Conservation (phyloP, 1,139 yeast genomes). For the Taphrina confusa region DNA sequence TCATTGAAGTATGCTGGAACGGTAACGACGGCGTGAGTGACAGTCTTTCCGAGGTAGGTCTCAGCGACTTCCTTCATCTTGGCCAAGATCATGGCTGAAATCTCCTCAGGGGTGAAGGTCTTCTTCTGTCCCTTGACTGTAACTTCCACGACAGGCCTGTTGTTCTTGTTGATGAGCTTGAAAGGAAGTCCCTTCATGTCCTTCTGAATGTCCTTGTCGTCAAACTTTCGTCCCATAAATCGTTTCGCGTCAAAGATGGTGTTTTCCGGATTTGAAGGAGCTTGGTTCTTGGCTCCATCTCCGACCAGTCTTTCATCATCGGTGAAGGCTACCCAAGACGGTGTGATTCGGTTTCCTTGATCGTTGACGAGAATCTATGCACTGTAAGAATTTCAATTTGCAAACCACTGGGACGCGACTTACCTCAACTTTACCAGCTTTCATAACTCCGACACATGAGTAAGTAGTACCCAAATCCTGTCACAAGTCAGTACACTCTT, state of each 20-base stretch:
- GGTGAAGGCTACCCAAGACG: slow-evolving; percentile 84
- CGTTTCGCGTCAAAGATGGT: slow-evolving; percentile 86
- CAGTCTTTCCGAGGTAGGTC: slow-evolving; percentile 83
- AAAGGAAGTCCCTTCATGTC: slow-evolving; percentile 83
- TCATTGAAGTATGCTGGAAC: slow-evolving; percentile 98
- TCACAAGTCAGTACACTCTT: neutral
- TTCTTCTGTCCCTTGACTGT: slow-evolving; percentile 67
- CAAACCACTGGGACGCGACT: slow-evolving; percentile 17
- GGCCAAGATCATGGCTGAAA: slow-evolving; percentile 85
- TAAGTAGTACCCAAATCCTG: slow-evolving; percentile 82
- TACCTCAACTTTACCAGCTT: slow-evolving; percentile 78
- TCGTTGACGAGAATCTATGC: slow-evolving; percentile 81
- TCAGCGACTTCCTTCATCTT: slow-evolving; percentile 94
- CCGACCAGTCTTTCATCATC: slow-evolving; percentile 87
- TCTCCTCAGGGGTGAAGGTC: slow-evolving; percentile 82
- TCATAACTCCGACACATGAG: slow-evolving; percentile 94
- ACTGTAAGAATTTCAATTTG: neutral
- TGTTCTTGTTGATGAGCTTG: slow-evolving; percentile 64
- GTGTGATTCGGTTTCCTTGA: slow-evolving; percentile 94
- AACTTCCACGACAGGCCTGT: slow-evolving; percentile 80
- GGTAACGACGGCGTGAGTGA: slow-evolving; percentile 91
- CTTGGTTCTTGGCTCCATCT: slow-evolving; percentile 94
- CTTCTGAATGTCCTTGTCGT: slow-evolving; percentile 73
- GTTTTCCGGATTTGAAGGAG: slow-evolving; percentile 74
- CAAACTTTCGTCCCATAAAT: slow-evolving; percentile 75